Conservation (phyloP, 805 yeast species). For the Kurtzmaniella fragi region DNA sequence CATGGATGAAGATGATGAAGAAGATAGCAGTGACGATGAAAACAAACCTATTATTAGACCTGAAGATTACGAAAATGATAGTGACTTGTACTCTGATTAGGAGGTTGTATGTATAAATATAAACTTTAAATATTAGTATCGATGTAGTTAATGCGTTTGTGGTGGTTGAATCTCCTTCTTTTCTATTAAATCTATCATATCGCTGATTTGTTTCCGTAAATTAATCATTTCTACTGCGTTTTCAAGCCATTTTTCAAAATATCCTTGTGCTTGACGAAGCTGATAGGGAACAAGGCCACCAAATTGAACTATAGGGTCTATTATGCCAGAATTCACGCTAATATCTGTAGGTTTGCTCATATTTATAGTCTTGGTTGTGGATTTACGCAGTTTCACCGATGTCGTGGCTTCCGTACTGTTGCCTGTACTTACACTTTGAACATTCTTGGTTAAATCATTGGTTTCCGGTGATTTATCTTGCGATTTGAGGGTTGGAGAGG, state of each 20-base stretch:
- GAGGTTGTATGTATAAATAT: conserved; percentile 7
- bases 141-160: not conserved
- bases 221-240: conserved; percentile 16
- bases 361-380: not conserved
- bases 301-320: conserved; percentile 42
- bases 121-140: conserved; percentile 5
- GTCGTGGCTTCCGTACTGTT: not conserved
- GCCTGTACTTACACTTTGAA: not conserved
- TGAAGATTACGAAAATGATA: conserved; percentile 47
- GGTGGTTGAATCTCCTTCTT: no score
- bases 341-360: not conserved
- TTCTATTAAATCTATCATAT: conserved; percentile 14
- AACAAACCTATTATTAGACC: conserved; percentile 36
- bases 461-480: not conserved
- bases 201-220: conserved; percentile 15
- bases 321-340: not conserved
- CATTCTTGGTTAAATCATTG: no score
- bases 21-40: conserved; percentile 13
- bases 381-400: not conserved
- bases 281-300: conserved; percentile 44
- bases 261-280: conserved; percentile 31
- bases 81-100: conserved; percentile 40
- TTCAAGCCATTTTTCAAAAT: conserved; percentile 29
- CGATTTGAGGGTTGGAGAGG: no score
- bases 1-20: conserved; percentile 18